phyloP scores from a whole-genome alignment of 768 basidiomycete species.

The Ramaria rubella region DNA sequence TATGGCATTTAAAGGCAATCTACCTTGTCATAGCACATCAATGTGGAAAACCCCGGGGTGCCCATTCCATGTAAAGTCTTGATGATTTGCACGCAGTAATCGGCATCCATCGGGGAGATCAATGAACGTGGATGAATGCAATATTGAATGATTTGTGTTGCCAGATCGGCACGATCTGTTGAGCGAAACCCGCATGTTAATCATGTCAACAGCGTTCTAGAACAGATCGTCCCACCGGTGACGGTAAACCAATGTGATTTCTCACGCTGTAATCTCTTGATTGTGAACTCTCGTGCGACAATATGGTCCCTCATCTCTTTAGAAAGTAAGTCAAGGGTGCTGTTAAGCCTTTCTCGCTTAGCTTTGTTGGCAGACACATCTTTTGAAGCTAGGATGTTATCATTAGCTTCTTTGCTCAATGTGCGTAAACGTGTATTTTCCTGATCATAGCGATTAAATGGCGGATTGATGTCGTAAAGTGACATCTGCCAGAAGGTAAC shows the following conservation, averaged over 20 bases:
- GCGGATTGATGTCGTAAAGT: constrained; percentile 81
- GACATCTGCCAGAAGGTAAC: constrained; percentile 96
- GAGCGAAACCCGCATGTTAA: constrained; percentile 37
- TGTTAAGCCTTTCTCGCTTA: constrained; percentile 61
- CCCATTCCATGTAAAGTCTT: constrained; percentile 80
- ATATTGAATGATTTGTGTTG: constrained; percentile 59
- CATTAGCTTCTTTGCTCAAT: constrained; percentile 63
- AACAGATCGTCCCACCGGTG: constrained; percentile 38
- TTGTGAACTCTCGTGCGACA: constrained; percentile 60
- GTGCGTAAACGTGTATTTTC: constrained; percentile 56
- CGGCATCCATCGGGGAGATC: constrained; percentile 95
- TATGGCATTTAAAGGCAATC: constrained; percentile 8
- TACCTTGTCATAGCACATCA: constrained; percentile 81
- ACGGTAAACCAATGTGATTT: constrained; percentile 74
- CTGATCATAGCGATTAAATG: constrained; percentile 70
- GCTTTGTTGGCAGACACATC: constrained; percentile 65
- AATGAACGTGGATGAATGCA: constrained; percentile 90
- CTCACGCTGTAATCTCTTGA: constrained; percentile 71
- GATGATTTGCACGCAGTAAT: constrained; percentile 89
- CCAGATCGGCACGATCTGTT: constrained; percentile 47
- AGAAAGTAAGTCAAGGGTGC: constrained; percentile 50
- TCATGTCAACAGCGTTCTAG: neutral
- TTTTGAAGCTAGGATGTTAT: constrained; percentile 46
- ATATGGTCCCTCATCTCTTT: constrained; percentile 76
- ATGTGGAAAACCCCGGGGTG: constrained; percentile 83